Evolutionary conservation across 163 green algal genomes (phyloP), one percentile per base, ranked within the genome.

Genomic region (Volvox carteri): DNA sequence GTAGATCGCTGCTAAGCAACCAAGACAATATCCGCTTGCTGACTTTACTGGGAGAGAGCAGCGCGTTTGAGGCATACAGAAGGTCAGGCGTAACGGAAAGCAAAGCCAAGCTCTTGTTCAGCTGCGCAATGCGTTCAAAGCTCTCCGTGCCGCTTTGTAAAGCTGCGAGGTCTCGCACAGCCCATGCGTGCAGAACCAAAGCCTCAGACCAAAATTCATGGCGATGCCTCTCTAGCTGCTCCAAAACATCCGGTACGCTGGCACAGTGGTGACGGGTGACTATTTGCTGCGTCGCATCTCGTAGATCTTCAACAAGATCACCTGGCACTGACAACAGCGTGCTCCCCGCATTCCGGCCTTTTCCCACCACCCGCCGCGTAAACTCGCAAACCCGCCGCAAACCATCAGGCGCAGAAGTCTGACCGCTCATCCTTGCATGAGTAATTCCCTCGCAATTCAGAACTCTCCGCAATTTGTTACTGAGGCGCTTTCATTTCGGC

Each of bases 161-260:
- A 28, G 42, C 21, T 37, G 44, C 8, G 16, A 81, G n/a, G 28
- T 65, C 73, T 35, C 46, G 42, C 9, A 81, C 25, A 8, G 73
- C 73, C 73, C 73, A 81, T 23, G 12, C 23, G n/a, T 81, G 73
- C 30, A 81, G 18, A 41, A 65, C 25, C 73, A 81, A 44, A 5
- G 44, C 21, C 5, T 50, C 8, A 11, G 52, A 46, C 73, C 73
- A 81, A 42, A 81, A 81, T 8, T 42, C 4, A 46, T 42, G 73
- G 3, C 25, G 4, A 30, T 78, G 39, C 1, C 11, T 21, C 16
- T 58, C 39, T 28, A 81, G 73, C 73, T 65, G 73, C 46, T 65
- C 73, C 0, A 30, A 8, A 11, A 81, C 18, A 7, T 44, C 14
- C n/a, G 73, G 73, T 14, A 39, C 16, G 23, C 6, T 23, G 25